Percentiles rank a stretch among this genome's conserved stretches.
phyloP scores from a whole-genome alignment of 257 asterid species.

The Fraxinus quadrangulata region DNA sequence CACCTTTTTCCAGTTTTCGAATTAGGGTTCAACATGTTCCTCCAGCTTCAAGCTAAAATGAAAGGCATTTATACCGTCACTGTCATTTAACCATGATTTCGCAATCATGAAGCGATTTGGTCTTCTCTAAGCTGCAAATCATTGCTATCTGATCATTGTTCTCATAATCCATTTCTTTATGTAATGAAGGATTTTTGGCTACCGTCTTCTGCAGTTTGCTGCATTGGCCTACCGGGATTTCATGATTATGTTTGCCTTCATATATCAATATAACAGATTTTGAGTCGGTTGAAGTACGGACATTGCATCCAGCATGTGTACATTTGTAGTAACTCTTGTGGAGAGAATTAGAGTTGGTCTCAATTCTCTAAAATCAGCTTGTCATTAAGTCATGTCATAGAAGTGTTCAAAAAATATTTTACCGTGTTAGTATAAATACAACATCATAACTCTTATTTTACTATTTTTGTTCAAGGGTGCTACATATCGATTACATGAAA shows the following conservation, averaged over 20 bases:
- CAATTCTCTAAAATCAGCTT: too few relatives aligned
- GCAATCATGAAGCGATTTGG: conserved; percentile 43
- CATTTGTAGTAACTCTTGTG: conserved; percentile 90
- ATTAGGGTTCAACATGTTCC: neutral
- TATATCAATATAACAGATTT: conserved; percentile 83
- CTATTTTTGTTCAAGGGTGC: too few relatives aligned
- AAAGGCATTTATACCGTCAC: neutral
- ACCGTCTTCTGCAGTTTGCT: conserved; percentile 33
- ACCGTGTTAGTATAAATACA: too few relatives aligned
- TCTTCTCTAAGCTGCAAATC: conserved; percentile 59
- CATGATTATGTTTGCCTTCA: conserved; percentile 87
- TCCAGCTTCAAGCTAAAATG: neutral
- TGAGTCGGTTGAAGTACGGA: conserved; percentile 79
- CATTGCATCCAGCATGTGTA: conserved; percentile 81
- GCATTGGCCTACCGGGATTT: conserved; percentile 57
- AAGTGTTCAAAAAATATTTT: too few relatives aligned
- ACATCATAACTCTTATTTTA: too few relatives aligned
- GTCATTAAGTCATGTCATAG: too few relatives aligned
- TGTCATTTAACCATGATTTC: neutral
- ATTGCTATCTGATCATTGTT: conserved; percentile 39
- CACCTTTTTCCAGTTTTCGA: neutral
- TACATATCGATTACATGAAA: too few relatives aligned
- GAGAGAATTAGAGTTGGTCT: neutral
- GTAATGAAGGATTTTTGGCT: too few relatives aligned
- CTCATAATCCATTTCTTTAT: conserved; percentile 27